phyloP scores from a whole-genome alignment of 768 basidiomycete species.

The Postia placenta region DNA sequence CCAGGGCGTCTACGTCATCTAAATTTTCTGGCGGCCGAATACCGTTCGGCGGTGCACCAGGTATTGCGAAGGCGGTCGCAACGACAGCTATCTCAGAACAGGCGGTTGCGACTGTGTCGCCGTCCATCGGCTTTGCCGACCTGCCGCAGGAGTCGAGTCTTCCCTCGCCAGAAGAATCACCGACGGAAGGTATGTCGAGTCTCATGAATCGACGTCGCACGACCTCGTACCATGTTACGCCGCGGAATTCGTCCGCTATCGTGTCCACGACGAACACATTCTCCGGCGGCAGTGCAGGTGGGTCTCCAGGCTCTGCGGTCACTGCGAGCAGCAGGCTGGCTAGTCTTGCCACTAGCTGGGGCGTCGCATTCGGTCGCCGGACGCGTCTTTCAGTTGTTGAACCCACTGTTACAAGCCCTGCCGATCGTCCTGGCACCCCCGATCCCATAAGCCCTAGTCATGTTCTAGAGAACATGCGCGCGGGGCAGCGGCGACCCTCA shows the following conservation, averaged over 20 bases:
- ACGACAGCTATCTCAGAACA: conserved; percentile 65
- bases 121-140: conserved; percentile 26
- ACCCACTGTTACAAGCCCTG: background rate
- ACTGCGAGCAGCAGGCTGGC: conserved; percentile 24
- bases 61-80: conserved; percentile 50
- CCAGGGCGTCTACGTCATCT: conserved; percentile 62
- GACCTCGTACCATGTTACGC: conserved; percentile 52
- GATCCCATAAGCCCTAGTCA: conserved; percentile 6
- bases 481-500: background rate
- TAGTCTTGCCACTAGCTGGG: conserved; percentile 46
- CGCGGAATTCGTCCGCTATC: conserved; percentile 3
- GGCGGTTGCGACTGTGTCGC: conserved; percentile 38
- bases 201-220: conserved; percentile 47
- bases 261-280: conserved; percentile 15
- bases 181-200: conserved; percentile 54
- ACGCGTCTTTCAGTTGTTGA: conserved; percentile 25
- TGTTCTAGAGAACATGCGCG: background rate
- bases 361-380: conserved; percentile 55
- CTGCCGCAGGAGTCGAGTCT: conserved; percentile 9
- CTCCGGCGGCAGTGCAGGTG: conserved; percentile 17
- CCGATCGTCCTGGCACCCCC: background rate
- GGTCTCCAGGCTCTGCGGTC: conserved; percentile 7
- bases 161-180: conserved; percentile 57
- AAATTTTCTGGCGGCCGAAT: conserved; percentile 59
- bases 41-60: conserved; percentile 48